phyloP scores from a whole-genome alignment of 2,329 filamentous ascomycete genomes.

The Alternaria gansuensis region DNA sequence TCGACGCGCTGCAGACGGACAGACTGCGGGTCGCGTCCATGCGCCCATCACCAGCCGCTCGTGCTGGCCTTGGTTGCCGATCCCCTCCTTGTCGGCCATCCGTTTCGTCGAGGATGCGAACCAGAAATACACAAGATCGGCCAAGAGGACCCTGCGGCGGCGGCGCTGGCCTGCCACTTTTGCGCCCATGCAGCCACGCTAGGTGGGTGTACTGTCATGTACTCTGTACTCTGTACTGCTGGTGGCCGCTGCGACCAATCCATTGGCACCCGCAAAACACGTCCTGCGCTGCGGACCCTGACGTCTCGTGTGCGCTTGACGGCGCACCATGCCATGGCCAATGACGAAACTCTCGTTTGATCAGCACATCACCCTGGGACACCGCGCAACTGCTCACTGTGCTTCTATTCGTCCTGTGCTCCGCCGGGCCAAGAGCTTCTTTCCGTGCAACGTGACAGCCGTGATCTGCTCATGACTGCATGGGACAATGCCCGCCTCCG shows the following conservation, averaged over 20 bases:
- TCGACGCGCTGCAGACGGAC: constrained; percentile 7
- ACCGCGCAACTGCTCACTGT: constrained; percentile 22
- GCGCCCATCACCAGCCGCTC: constrained; percentile 25
- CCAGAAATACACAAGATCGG: constrained; percentile 37
- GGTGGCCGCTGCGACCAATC: constrained; percentile 17
- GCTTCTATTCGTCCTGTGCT: constrained; percentile 22
- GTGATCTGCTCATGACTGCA: constrained; percentile 7
- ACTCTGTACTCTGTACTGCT: background rate
- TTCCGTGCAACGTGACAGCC: constrained; percentile 11
- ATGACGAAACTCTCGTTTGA: constrained; percentile 31
- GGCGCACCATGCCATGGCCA: constrained; percentile 17
- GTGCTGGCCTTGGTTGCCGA: constrained; percentile 33
- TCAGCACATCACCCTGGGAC: constrained; percentile 29
- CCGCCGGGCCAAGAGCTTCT: constrained; percentile 25
- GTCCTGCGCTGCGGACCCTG: background rate
- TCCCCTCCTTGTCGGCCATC: constrained; percentile 26
- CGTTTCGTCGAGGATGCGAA: constrained; percentile 25
- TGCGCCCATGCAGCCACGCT: background rate
- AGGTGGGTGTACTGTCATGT: too few species aligned
- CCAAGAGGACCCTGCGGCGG: constrained; percentile 39
- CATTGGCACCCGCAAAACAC: background rate
- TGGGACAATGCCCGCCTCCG: constrained; percentile 18
- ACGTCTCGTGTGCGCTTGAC: background rate
- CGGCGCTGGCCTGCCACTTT: constrained; percentile 25
- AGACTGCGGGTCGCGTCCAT: constrained; percentile 26